phyloP scores from a whole-genome alignment of 2,329 filamentous ascomycete genomes.

The Blastomyces emzantsi region DNA sequence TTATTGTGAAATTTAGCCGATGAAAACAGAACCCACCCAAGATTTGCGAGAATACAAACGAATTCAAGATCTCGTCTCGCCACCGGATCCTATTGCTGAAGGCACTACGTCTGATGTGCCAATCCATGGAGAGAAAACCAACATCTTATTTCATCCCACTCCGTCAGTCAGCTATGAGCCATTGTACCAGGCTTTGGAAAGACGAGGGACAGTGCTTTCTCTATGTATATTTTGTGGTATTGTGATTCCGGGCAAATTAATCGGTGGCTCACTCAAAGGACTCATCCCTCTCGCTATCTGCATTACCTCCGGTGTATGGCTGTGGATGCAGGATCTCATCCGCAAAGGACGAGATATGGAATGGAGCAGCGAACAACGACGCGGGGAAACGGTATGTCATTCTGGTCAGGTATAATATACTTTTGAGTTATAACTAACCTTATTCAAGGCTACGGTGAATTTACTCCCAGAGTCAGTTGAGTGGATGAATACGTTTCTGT shows the following conservation, averaged over 20 bases:
- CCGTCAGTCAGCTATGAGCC: constrained; percentile 83
- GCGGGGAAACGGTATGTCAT: constrained; percentile 60
- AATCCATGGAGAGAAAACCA: constrained; percentile 93
- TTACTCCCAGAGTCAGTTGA: constrained; percentile 87
- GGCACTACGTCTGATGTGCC: constrained; percentile 88
- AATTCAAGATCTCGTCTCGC: constrained; percentile 81
- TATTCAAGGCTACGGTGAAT: constrained; percentile 61
- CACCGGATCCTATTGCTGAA: constrained; percentile 73
- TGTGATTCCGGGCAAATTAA: constrained; percentile 65
- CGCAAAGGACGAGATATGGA: constrained; percentile 72
- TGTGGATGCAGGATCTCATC: constrained; percentile 85
- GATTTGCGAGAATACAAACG: constrained; percentile 70
- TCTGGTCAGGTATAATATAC: background rate
- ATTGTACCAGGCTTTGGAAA: constrained; percentile 70
- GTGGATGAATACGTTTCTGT: constrained; percentile 89
- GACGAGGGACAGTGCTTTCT: constrained; percentile 61
- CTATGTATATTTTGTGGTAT: constrained; percentile 63
- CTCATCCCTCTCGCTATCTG: constrained; percentile 64
- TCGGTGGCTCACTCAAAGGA: constrained; percentile 68
- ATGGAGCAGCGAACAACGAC: constrained; percentile 77
- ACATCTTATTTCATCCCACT: constrained; percentile 90
- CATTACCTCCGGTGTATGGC: constrained; percentile 66
- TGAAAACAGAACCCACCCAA: constrained; percentile 62
- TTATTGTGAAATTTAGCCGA: constrained; percentile 36
- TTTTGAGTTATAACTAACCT: background rate